Percentiles rank a stretch among this genome's conserved stretches.
Conservation (phyloP, 2,329 filamentous ascomycete genomes). For the Cadophora sp. region DNA sequence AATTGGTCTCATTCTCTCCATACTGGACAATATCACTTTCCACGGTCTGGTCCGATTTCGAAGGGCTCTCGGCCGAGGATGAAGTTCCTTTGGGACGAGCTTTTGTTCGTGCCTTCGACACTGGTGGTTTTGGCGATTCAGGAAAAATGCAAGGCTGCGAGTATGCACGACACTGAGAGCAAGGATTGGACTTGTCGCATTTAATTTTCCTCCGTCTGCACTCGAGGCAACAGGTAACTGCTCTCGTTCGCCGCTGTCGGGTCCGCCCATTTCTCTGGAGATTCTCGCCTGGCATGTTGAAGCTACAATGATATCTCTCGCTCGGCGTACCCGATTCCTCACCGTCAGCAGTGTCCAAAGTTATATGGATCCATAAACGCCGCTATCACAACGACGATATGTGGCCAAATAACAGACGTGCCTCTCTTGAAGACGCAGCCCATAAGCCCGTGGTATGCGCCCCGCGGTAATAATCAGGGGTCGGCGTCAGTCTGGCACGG, state of each 20-base stretch:
- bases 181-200: constrained; percentile 1
- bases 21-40: background rate
- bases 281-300: background rate
- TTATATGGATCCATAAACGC: background rate
- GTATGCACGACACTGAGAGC: background rate
- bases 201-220: background rate
- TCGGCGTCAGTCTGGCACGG: background rate
- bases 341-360: background rate
- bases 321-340: background rate
- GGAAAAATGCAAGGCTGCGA: background rate
- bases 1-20: background rate
- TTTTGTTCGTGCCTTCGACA: background rate
- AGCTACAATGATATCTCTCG: background rate
- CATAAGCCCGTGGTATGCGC: background rate
- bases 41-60: background rate
- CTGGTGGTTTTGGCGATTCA: background rate
- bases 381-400: too few relatives aligned
- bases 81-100: background rate
- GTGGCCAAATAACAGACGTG: background rate
- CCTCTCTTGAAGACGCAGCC: background rate
- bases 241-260: background rate
- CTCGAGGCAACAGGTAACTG: background rate
- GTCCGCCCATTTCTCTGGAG: background rate
- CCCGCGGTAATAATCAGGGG: background rate
- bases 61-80: background rate